Conservation (phyloP, 352 stramenopile genomes). For the Globisporangium spinosum region DNA sequence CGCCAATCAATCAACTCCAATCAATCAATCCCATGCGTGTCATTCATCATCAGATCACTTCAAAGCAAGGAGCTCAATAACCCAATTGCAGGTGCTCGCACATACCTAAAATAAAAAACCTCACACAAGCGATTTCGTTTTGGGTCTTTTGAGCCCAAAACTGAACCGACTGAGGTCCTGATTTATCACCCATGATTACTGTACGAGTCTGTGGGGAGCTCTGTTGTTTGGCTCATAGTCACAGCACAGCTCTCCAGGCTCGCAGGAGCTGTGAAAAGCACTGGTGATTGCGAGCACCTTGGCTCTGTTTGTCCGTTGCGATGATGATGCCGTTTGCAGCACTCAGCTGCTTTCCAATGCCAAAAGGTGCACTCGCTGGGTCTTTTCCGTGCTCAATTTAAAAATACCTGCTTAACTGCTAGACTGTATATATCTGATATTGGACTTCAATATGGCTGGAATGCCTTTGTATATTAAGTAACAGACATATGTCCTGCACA, state of each 20-base stretch:
- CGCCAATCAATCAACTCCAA: background rate
- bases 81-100: background rate
- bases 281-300: background rate
- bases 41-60: background rate
- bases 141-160: background rate
- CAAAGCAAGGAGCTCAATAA: background rate
- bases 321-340: background rate
- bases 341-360: background rate
- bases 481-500: background rate
- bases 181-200: constrained; percentile 6
- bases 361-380: background rate
- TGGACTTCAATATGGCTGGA: background rate
- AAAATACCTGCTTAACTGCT: background rate
- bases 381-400: background rate
- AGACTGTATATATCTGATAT: background rate
- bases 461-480: constrained; percentile 1
- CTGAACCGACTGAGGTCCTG: background rate
- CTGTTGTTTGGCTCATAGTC: no score
- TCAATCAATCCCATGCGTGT: background rate
- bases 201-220: no score
- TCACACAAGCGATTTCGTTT: background rate
- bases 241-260: no score
- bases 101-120: background rate
- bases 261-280: no score
- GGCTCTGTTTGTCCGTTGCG: background rate